Evolutionary conservation across 129 eudicot genomes (phyloP).

Genomic region (Flaveria brownii): DNA sequence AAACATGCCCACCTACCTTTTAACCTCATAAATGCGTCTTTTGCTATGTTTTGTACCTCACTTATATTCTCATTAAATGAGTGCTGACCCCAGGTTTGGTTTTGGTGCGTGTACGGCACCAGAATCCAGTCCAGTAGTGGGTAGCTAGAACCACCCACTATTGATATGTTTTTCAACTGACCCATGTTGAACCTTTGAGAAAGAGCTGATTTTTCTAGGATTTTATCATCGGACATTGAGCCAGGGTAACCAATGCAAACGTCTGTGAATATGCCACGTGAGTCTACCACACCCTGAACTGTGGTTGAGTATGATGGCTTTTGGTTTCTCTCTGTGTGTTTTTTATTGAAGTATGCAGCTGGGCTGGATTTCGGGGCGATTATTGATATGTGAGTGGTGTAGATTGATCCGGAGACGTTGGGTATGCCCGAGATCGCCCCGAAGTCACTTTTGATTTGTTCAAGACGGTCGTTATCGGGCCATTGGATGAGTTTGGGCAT

Average conservation of each 20-base stretch:
- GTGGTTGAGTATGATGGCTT: constrained; percentile 45
- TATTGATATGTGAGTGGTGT: constrained; percentile 45
- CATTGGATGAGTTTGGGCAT: constrained; percentile 73
- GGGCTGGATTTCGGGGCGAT: constrained; percentile 41
- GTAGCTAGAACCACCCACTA: constrained; percentile 50
- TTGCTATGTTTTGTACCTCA: constrained; percentile 54
- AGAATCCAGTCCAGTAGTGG: constrained; percentile 65
- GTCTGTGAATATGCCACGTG: constrained; percentile 59
- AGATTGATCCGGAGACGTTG: constrained; percentile 38
- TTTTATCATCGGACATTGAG: constrained; percentile 68
- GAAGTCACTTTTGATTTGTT: constrained; percentile 40
- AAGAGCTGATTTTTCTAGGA: constrained; percentile 60
- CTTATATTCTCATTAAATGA: constrained; percentile 60
- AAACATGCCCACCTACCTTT: constrained; percentile 78
- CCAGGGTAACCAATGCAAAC: constrained; percentile 82
- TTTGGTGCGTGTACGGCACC: constrained; percentile 66
- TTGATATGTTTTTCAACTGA: constrained; percentile 36
- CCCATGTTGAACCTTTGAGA: constrained; percentile 58
- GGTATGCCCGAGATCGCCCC: constrained; percentile 57
- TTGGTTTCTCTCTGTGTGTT: constrained; percentile 38
- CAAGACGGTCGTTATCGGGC: constrained; percentile 51
- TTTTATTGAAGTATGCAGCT: constrained; percentile 32
- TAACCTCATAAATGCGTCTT: constrained; percentile 61
- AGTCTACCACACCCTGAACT: constrained; percentile 42
- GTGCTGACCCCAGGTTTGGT: constrained; percentile 73